Percentiles rank a stretch among this genome's conserved stretches.
Evolutionary conservation across 768 basidiomycete species (phyloP).

Genomic region (Suillus fuscotomentosus): DNA sequence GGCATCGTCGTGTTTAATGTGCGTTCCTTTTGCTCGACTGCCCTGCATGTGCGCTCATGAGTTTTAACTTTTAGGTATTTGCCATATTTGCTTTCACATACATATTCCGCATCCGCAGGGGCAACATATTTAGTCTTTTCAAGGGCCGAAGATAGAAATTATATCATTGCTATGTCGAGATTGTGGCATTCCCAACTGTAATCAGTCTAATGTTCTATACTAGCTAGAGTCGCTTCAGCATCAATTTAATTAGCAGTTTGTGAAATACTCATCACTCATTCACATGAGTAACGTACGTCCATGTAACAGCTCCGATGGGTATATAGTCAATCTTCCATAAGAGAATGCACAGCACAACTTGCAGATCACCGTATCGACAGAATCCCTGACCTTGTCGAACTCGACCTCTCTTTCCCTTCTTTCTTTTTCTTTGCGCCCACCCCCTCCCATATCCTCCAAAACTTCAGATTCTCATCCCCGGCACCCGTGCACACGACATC

Average conservation of each 20-base stretch:
- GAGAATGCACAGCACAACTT: neutral
- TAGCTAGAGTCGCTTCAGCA: no score
- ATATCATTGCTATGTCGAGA: neutral
- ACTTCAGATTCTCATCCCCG: conserved; percentile 95
- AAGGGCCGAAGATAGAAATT: neutral
- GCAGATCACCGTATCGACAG: conserved; percentile 33
- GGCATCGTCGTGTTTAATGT: conserved; percentile 52
- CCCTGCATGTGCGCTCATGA: neutral
- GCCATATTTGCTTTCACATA: neutral
- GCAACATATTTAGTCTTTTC: neutral
- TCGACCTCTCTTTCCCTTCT: conserved; percentile 32
- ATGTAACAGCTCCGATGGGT: neutral
- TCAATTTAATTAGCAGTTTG: neutral
- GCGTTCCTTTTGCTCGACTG: conserved; percentile 17
- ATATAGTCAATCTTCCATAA: neutral
- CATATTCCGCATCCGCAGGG: neutral
- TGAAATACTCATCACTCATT: neutral
- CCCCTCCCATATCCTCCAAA: conserved; percentile 86
- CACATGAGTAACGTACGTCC: neutral
- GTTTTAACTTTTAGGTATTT: neutral
- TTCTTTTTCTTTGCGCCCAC: conserved; percentile 37
- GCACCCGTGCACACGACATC: conserved; percentile 91
- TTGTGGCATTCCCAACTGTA: neutral
- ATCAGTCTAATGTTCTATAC: no score
- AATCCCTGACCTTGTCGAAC: conserved; percentile 29